Conservation (phyloP, 2,329 filamentous ascomycete species). For the Arthrinium puccinioides region DNA sequence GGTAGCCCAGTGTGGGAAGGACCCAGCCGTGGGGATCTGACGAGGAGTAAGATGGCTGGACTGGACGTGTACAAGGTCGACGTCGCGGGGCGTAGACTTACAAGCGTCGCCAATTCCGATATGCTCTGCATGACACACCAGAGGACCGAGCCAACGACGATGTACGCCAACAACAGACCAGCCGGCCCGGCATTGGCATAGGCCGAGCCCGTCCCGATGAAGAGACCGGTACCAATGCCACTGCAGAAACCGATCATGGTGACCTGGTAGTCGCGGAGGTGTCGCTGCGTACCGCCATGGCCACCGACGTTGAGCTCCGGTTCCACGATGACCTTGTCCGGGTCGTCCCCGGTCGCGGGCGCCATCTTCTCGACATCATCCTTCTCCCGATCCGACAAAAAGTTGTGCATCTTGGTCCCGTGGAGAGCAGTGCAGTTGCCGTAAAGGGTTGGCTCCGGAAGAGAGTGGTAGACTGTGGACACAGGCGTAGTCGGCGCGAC, state of each 20-base stretch:
- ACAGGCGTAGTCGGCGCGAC: too few relatives aligned
- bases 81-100: not conserved
- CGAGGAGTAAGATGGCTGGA: not conserved
- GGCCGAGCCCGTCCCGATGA: conserved; percentile 15
- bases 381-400: not conserved
- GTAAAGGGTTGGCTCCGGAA: too few relatives aligned
- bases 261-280: conserved; percentile 7
- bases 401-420: not conserved
- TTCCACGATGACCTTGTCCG: not conserved
- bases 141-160: conserved; percentile 40
- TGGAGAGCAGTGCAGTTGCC: too few relatives aligned
- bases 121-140: conserved; percentile 10
- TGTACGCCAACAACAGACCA: conserved; percentile 36
- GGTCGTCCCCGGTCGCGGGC: not conserved
- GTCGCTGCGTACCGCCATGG: conserved; percentile 7
- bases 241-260: conserved; percentile 9
- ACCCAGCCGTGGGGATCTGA: conserved; percentile 8
- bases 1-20: conserved; percentile 14
- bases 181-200: conserved; percentile 24
- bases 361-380: not conserved
- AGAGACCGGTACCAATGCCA: conserved; percentile 9
- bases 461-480: too few relatives aligned
- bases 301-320: conserved; percentile 3
- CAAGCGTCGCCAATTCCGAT: conserved; percentile 22
- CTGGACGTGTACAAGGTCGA: conserved; percentile 8